Conservation (phyloP, 257 asterid genomes). For the Ligustrum vulgare region DNA sequence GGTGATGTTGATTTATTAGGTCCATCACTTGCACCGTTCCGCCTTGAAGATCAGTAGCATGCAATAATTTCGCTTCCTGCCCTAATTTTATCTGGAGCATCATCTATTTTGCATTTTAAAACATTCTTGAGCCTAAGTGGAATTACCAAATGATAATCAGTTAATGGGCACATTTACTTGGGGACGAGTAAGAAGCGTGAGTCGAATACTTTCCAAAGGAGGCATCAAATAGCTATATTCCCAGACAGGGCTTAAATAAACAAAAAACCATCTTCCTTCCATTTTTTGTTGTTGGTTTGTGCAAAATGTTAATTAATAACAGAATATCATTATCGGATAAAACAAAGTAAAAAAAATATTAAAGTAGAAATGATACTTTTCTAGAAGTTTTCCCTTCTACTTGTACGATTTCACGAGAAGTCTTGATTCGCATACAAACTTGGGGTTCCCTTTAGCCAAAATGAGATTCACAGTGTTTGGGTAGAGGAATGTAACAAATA, state of each 20-base stretch:
- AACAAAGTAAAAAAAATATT: neutral
- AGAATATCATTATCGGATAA: neutral
- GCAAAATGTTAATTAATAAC: constrained; percentile 18
- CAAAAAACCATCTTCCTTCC: constrained; percentile 61
- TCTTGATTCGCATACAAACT: constrained; percentile 88
- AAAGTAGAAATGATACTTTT: constrained; percentile 29
- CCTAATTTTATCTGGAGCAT: too few species aligned
- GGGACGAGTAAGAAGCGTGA: too few species aligned
- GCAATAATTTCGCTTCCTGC: too few species aligned
- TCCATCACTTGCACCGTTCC: constrained; percentile 75
- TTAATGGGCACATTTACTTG: too few species aligned
- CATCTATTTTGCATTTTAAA: too few species aligned
- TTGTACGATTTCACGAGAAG: constrained; percentile 95
- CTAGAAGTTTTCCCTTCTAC: constrained; percentile 83
- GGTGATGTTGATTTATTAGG: constrained; percentile 50
- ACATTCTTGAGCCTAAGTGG: too few species aligned
- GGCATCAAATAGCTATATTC: constrained; percentile 44
- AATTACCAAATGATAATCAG: too few species aligned
- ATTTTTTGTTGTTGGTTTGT: constrained; percentile 72
- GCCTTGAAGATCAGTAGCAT: constrained; percentile 59
- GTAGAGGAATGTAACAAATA: constrained; percentile 75
- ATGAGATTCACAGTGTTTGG: constrained; percentile 86
- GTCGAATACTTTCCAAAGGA: too few species aligned
- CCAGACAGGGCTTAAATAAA: constrained; percentile 68
- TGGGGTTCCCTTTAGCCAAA: constrained; percentile 87